phyloP scores from a whole-genome alignment of 768 basidiomycete genomes.

The Scleroderma citrinum region DNA sequence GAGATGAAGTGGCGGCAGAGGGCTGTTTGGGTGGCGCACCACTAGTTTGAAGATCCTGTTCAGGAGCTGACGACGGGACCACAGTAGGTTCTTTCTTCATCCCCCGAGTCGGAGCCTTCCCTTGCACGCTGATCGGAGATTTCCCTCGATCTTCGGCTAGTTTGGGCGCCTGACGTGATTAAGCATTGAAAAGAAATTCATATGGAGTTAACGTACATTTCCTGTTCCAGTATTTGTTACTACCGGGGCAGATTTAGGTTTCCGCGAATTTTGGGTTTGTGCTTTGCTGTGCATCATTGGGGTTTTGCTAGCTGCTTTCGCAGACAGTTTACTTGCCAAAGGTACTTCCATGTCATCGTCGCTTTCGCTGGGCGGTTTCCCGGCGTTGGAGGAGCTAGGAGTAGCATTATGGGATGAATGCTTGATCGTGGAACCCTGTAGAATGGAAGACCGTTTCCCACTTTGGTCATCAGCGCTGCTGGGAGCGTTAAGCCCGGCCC shows the following conservation, averaged over 20 bases:
- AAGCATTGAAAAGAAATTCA: background rate
- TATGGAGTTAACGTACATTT: slow-evolving; percentile 13
- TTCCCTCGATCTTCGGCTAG: slow-evolving; percentile 7
- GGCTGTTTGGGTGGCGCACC: slow-evolving; percentile 5
- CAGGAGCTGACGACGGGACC: slow-evolving; percentile 57
- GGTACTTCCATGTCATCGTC: slow-evolving; percentile 44
- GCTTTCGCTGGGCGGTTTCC: slow-evolving; percentile 22
- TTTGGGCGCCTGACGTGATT: slow-evolving; percentile 2
- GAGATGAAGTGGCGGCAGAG: slow-evolving; percentile 3
- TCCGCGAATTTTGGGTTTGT: slow-evolving; percentile 1
- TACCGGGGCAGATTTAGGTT: slow-evolving; percentile 1
- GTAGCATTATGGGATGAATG: slow-evolving; percentile 22
- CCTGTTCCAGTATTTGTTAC: slow-evolving; percentile 2
- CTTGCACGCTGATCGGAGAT: slow-evolving; percentile 6
- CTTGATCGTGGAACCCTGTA: slow-evolving; percentile 9
- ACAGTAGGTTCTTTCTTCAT: slow-evolving; percentile 27
- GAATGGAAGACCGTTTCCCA: slow-evolving; percentile 1
- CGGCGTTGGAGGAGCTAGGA: slow-evolving; percentile 22
- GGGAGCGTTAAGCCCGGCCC: slow-evolving; percentile 21
- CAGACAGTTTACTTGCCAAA: slow-evolving; percentile 26
- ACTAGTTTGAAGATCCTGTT: slow-evolving; percentile 37
- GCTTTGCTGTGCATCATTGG: slow-evolving; percentile 1
- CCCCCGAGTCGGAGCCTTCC: slow-evolving; percentile 6
- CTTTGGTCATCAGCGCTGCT: background rate
- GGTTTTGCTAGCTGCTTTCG: slow-evolving; percentile 13